A percentile compares a stretch with the other conserved stretches of the same genome.
phyloP scores from a whole-genome alignment of 352 stramenopile species.

The Phytophthora ramorum region DNA sequence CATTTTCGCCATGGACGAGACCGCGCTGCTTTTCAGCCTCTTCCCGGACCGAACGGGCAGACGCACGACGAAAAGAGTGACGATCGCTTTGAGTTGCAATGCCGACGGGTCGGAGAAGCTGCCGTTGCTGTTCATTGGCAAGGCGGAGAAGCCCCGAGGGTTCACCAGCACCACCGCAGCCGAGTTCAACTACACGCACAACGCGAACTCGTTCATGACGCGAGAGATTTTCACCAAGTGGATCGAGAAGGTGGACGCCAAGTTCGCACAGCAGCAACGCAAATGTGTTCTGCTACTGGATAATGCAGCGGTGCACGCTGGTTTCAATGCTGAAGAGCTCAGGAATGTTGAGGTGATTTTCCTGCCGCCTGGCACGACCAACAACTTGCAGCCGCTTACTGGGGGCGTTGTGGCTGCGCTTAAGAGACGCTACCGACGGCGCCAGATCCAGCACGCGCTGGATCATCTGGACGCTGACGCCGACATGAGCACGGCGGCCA shows the following conservation, averaged over 20 bases:
- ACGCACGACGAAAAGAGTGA: constrained; percentile 37
- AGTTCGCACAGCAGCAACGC: constrained; percentile 29
- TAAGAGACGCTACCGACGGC: constrained; percentile 38
- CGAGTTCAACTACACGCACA: constrained; percentile 41
- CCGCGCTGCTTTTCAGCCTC: constrained; percentile 30
- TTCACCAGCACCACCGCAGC: constrained; percentile 22
- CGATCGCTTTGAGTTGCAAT: constrained; percentile 36
- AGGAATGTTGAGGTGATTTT: constrained; percentile 36
- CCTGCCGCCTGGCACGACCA: constrained; percentile 20
- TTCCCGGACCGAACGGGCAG: constrained; percentile 28
- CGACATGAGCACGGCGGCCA: constrained; percentile 16
- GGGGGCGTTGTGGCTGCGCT: constrained; percentile 32
- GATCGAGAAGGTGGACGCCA: constrained; percentile 33
- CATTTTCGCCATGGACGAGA: constrained; percentile 41
- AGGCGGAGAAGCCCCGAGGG: constrained; percentile 35
- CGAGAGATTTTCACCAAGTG: constrained; percentile 41
- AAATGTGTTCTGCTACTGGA: constrained; percentile 41
- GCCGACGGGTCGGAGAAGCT: constrained; percentile 45
- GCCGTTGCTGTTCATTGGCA: constrained; percentile 41
- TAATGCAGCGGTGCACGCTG: constrained; percentile 30
- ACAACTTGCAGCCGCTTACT: constrained; percentile 32
- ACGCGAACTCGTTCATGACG: constrained; percentile 41
- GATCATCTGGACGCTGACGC: constrained; percentile 35
- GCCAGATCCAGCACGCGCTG: constrained; percentile 34
- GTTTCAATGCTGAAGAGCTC: constrained; percentile 21